Evolutionary conservation across 2,329 filamentous ascomycete genomes (phyloP).

Genomic region (Fusarium mexicanum): DNA sequence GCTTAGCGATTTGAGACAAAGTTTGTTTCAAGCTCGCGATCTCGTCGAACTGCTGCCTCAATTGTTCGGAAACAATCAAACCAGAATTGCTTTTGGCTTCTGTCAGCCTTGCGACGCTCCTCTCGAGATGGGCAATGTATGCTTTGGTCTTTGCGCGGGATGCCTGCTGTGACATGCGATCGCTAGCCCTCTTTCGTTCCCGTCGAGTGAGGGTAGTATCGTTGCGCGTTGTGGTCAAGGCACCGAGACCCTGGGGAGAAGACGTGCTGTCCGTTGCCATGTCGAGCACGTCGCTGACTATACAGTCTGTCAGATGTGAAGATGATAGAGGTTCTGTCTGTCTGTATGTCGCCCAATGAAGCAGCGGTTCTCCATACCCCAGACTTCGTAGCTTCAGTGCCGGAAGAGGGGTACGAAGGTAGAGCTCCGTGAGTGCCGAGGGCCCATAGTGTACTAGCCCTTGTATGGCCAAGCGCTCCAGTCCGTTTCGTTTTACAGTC

Average conservation of each 20-base stretch:
- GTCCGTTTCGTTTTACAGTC: background rate
- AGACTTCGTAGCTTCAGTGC: background rate
- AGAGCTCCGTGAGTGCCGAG: background rate
- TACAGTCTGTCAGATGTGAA: background rate
- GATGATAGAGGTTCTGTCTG: background rate
- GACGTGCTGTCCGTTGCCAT: background rate
- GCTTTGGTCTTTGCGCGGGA: background rate
- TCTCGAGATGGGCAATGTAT: background rate
- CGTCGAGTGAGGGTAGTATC: fast-evolving
- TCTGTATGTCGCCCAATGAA: background rate
- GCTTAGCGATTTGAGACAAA: background rate
- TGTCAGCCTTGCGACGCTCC: background rate
- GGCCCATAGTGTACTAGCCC: background rate
- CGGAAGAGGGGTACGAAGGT: background rate
- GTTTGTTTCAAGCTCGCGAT: background rate
- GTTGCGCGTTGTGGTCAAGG: background rate
- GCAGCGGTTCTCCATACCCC: background rate
- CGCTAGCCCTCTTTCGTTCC: background rate
- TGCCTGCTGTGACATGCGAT: background rate
- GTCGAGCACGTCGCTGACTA: background rate
- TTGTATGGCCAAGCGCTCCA: background rate
- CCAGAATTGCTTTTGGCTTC: background rate
- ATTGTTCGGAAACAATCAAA: fast-evolving
- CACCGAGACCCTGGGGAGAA: fast-evolving
- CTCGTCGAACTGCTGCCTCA: background rate